A percentile compares a stretch with the other conserved stretches of the same genome.
Evolutionary conservation across 192 early-diverging fungal genomes (phyloP).

Genomic region (Spizellomyces punctatus): DNA sequence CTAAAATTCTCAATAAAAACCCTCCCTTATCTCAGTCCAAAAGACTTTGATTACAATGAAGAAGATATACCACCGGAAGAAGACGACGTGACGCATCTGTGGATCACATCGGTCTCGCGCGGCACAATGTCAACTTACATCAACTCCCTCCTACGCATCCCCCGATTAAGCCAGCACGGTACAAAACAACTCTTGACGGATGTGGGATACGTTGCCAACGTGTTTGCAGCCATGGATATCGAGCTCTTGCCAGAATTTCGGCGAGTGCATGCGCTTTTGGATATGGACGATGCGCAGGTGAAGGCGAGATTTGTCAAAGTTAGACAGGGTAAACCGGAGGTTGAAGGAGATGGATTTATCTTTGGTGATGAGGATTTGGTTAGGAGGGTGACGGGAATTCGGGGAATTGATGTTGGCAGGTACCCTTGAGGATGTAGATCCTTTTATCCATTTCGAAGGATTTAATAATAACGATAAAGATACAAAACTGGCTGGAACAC

Average conservation of each 20-base stretch:
- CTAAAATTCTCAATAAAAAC: constrained; percentile 49
- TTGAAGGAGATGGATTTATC: constrained; percentile 6
- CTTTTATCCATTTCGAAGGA: too few species aligned
- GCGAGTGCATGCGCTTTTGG: not conserved
- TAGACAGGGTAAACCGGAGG: not conserved
- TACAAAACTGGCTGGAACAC: too few species aligned
- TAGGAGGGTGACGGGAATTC: too few species aligned
- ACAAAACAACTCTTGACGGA: constrained; percentile 64
- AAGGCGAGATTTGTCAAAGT: not conserved
- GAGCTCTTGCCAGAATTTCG: constrained; percentile 19
- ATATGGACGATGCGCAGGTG: not conserved
- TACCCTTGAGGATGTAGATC: too few species aligned
- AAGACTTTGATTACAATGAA: not conserved
- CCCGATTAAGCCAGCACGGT: constrained; percentile 47
- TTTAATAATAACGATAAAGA: too few species aligned
- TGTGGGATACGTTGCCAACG: constrained; percentile 66
- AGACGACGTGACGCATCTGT: constrained; percentile 55
- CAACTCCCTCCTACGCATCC: constrained; percentile 40
- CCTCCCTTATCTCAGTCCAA: constrained; percentile 41
- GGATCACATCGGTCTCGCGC: constrained; percentile 70
- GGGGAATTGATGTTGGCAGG: too few species aligned
- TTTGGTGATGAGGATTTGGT: constrained; percentile 9
- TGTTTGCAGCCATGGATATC: constrained; percentile 56
- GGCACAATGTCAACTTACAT: constrained; percentile 56
- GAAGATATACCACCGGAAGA: constrained; percentile 1